Conservation (phyloP, 345 rosid genomes). For the Gossypium herbaceum region DNA sequence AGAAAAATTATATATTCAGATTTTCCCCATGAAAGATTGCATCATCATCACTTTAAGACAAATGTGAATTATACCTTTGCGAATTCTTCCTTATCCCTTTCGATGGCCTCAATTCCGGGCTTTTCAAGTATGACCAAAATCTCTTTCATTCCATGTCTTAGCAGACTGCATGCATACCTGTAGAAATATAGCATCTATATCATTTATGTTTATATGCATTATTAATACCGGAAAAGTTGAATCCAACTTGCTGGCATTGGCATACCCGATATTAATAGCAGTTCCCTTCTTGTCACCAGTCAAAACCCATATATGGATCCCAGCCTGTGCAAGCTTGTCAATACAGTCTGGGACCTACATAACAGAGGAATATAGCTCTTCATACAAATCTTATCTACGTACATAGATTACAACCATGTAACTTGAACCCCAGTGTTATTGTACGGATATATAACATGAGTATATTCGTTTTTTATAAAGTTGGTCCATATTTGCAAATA, state of each 20-base stretch:
- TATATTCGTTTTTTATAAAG: too few relatives aligned
- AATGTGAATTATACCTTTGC: conserved; percentile 38
- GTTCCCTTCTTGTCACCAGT: conserved; percentile 94
- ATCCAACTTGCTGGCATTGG: conserved; percentile 15
- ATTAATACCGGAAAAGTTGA: background rate
- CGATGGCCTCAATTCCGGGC: conserved; percentile 49
- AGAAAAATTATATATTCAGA: conserved; percentile 17
- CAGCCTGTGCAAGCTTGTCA: conserved; percentile 65
- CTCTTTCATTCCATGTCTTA: conserved; percentile 64
- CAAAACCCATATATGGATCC: conserved; percentile 76
- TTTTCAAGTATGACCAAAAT: conserved; percentile 61
- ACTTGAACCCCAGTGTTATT: background rate
- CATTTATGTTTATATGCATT: background rate
- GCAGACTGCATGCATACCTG: conserved; percentile 81
- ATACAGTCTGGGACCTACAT: conserved; percentile 73
- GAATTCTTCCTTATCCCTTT: conserved; percentile 49
- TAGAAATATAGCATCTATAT: conserved; percentile 13
- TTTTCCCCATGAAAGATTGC: background rate
- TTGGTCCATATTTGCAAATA: too few relatives aligned
- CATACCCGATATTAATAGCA: conserved; percentile 85
- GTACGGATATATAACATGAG: too few relatives aligned
- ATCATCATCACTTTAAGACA: background rate
- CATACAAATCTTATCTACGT: background rate
- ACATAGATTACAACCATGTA: background rate
- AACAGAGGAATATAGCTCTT: conserved; percentile 6